These are phyloP conservation scores for Cystofilobasidium bisporidii DNA, from an alignment of 768 basidiomycete genomes.

Conservation along the genomic window DNA sequence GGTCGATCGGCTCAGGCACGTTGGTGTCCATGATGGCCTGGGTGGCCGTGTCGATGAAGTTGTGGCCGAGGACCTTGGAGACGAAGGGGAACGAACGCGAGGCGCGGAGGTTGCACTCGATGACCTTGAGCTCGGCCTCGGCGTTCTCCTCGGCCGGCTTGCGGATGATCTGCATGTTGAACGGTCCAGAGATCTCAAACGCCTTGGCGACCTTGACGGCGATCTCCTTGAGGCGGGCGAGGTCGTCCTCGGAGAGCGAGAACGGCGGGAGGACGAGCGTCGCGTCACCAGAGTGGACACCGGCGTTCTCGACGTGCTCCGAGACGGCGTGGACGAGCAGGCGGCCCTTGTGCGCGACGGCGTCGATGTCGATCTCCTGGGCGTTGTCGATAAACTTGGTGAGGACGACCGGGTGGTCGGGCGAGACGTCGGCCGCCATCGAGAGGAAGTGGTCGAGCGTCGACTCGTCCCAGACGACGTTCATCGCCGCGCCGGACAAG, in stretches of 20 bases:
- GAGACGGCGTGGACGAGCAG: slow-evolving; percentile 92
- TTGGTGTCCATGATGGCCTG: slow-evolving; percentile 73
- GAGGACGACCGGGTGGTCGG: slow-evolving; percentile 93
- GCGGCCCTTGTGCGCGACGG: slow-evolving; percentile 83
- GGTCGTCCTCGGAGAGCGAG: slow-evolving; percentile 62
- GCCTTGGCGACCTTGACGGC: slow-evolving; percentile 89
- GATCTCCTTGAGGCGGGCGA: slow-evolving; percentile 81
- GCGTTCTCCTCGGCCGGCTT: slow-evolving; percentile 54
- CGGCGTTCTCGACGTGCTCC: slow-evolving; percentile 97
- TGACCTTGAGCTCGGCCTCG: slow-evolving; percentile 76
- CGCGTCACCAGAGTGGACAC: slow-evolving; percentile 97
- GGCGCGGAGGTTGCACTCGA: slow-evolving; percentile 96
- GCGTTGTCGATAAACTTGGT: slow-evolving; percentile 98
- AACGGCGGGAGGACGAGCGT: slow-evolving; percentile 94
- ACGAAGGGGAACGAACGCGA: slow-evolving; percentile 95
- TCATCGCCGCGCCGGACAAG: slow-evolving; percentile 98
- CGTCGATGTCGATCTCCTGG: slow-evolving; percentile 96
- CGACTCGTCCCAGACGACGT: slow-evolving; percentile 88
- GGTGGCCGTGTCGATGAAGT: slow-evolving; percentile 91
- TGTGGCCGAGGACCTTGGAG: slow-evolving; percentile 91
- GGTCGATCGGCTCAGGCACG: slow-evolving; percentile 81
- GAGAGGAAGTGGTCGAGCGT: slow-evolving; percentile 84
- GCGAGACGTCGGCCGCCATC: slow-evolving; percentile 92
- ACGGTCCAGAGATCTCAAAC: slow-evolving; percentile 94
- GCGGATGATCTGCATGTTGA: slow-evolving; percentile 98